Conservation (phyloP, 2,329 filamentous ascomycete species). For the Aspergillus sp. region DNA sequence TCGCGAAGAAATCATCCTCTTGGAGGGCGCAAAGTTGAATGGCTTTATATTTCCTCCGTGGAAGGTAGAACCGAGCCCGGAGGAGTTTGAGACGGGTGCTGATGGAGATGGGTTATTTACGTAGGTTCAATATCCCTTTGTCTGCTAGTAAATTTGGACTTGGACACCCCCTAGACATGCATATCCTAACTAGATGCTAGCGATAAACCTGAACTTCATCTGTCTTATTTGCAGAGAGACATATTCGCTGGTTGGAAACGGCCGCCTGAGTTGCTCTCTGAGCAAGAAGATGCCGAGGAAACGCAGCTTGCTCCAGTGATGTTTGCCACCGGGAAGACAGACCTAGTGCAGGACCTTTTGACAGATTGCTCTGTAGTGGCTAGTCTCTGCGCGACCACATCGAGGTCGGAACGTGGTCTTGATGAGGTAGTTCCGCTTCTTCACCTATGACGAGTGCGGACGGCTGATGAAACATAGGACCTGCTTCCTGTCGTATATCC, state of each 20-base stretch:
- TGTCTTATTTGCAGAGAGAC: conserved; percentile 72
- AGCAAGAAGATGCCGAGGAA: conserved; percentile 27
- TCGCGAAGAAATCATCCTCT: conserved; percentile 72
- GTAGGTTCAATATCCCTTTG: conserved; percentile 48
- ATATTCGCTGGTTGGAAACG: conserved; percentile 85
- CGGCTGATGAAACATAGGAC: conserved; percentile 50
- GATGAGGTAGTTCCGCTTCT: conserved; percentile 56
- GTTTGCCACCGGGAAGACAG: conserved; percentile 60
- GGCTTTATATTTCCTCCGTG: conserved; percentile 84
- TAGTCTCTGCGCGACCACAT: conserved; percentile 80
- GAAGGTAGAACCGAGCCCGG: conserved; percentile 60
- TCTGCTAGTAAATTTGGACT: conserved; percentile 1
- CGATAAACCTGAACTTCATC: conserved; percentile 66
- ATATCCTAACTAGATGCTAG: conserved; percentile 44
- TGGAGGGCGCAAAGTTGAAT: conserved; percentile 76
- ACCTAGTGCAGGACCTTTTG: conserved; percentile 92
- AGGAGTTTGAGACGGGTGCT: conserved; percentile 60
- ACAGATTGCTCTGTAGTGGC: conserved; percentile 97
- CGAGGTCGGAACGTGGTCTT: conserved; percentile 67
- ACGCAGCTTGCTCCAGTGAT: conserved; percentile 50
- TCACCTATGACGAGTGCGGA: not conserved
- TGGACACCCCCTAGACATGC: conserved; percentile 10
- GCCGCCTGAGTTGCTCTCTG: conserved; percentile 65
- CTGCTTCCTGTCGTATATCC: conserved; percentile 74
- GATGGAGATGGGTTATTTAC: conserved; percentile 58